Conservation (phyloP, 768 basidiomycete species). For the Lactarius akahatsu region DNA sequence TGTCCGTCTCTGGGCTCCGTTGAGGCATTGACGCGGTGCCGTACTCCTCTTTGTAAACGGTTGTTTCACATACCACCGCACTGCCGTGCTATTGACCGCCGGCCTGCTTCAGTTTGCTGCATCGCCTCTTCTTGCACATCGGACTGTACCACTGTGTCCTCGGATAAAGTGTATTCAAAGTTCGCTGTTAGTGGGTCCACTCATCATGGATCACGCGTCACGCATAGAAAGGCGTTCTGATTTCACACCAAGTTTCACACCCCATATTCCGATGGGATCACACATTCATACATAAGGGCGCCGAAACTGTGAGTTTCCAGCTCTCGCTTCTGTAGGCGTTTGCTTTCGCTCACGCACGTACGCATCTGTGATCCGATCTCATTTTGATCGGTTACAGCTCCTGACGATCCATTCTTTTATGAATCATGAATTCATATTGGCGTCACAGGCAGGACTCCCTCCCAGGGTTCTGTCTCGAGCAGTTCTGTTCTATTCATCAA, state of each 20-base stretch:
- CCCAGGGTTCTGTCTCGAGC: neutral
- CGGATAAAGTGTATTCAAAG: neutral
- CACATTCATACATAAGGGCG: neutral
- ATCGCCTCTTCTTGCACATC: neutral
- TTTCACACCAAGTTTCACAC: neutral
- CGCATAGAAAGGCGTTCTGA: slow-evolving; percentile 5
- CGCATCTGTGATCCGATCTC: slow-evolving; percentile 20
- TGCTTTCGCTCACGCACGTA: slow-evolving; percentile 19
- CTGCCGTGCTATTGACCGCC: neutral
- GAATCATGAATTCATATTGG: slow-evolving; percentile 20
- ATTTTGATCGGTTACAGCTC: slow-evolving; percentile 25
- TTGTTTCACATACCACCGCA: neutral
- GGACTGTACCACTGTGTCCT: neutral
- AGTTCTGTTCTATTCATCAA: neutral
- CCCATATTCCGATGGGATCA: slow-evolving; percentile 3
- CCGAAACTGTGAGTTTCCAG: slow-evolving; percentile 1
- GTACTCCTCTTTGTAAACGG: neutral
- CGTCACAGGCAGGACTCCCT: neutral
- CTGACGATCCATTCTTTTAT: slow-evolving; percentile 26
- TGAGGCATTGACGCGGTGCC: slow-evolving; percentile 1
- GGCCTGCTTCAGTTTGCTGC: neutral
- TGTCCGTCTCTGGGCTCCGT: neutral
- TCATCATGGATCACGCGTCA: neutral
- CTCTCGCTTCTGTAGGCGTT: slow-evolving; percentile 21
- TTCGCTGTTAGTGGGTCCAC: slow-evolving; percentile 9